These are phyloP conservation scores for Eucalyptus pauciflora DNA, from an alignment of 345 rosid genomes.

Conservation along the genomic window DNA sequence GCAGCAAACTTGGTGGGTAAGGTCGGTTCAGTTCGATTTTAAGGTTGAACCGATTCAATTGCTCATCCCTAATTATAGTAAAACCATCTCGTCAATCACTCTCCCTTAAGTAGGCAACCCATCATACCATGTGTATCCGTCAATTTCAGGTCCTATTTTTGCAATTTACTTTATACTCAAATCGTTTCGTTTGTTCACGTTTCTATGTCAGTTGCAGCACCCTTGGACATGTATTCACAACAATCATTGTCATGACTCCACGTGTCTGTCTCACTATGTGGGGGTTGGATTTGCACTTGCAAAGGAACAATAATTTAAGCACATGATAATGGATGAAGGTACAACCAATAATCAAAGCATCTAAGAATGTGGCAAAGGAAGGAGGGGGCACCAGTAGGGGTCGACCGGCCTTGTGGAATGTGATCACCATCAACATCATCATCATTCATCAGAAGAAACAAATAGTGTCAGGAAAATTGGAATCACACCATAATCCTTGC, in stretches of 20 bases:
- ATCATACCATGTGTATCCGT: not conserved
- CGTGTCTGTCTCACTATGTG: not conserved
- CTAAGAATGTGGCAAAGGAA: not conserved
- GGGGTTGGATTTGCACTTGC: not conserved
- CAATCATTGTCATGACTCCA: not conserved
- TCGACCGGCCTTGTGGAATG: not conserved
- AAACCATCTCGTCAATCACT: not conserved
- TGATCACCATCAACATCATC: not conserved
- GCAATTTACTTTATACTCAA: not conserved
- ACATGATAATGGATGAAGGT: not conserved
- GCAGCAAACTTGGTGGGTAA: not conserved
- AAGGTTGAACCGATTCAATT: not conserved
- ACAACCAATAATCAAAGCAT: not conserved
- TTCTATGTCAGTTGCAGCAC: not conserved
- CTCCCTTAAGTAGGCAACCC: not conserved
- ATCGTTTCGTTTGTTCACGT: not conserved
- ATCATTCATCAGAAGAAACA: not conserved
- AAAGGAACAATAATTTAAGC: not conserved
- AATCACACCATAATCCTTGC: not conserved
- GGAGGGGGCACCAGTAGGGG: not conserved
- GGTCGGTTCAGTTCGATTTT: not conserved
- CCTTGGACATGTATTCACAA: not conserved
- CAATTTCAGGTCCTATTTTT: not conserved
- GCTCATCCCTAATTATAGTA: not conserved
- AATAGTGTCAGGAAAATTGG: not conserved